Evolutionary conservation across 495 filamentous ascomycete species (phyloP).

Genomic region (Darksidea phi): DNA sequence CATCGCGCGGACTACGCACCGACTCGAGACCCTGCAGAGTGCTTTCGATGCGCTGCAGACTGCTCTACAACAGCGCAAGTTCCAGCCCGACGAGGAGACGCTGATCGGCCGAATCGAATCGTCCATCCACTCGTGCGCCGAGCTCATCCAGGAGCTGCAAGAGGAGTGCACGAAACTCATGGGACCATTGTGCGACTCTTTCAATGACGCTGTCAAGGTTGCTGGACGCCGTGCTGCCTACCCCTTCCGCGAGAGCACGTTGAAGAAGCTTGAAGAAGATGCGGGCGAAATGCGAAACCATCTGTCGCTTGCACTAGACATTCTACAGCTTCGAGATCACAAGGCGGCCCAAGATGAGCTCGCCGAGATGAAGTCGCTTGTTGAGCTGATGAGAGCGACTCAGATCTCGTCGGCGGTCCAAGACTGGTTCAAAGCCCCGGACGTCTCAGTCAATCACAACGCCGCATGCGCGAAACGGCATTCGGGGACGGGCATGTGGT

Average conservation of each 20-base stretch:
- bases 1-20: slow-evolving; percentile 12
- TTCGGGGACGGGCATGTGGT: slow-evolving; percentile 40
- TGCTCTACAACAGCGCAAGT: slow-evolving; percentile 17
- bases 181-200: background rate
- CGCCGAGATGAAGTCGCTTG: background rate
- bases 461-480: slow-evolving; percentile 35
- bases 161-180: slow-evolving; percentile 28
- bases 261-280: slow-evolving; percentile 18
- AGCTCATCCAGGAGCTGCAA: slow-evolving; percentile 40
- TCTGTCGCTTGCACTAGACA: slow-evolving; percentile 5
- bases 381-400: slow-evolving; percentile 13
- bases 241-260: slow-evolving; percentile 8
- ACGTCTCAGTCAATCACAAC: slow-evolving; percentile 42
- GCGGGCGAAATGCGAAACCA: background rate
- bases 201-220: background rate
- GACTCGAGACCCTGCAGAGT: slow-evolving; percentile 11
- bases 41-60: slow-evolving; percentile 1
- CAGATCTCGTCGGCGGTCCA: slow-evolving; percentile 29
- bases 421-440: slow-evolving; percentile 41
- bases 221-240: slow-evolving; percentile 8
- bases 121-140: slow-evolving; percentile 31
- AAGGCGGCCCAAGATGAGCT: slow-evolving; percentile 10
- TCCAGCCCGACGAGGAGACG: slow-evolving; percentile 9
- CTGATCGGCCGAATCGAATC: slow-evolving; percentile 12
- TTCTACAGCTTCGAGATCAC: slow-evolving; percentile 12